phyloP scores from a whole-genome alignment of 306 rosid genomes.

The Fagus sylvatica region DNA sequence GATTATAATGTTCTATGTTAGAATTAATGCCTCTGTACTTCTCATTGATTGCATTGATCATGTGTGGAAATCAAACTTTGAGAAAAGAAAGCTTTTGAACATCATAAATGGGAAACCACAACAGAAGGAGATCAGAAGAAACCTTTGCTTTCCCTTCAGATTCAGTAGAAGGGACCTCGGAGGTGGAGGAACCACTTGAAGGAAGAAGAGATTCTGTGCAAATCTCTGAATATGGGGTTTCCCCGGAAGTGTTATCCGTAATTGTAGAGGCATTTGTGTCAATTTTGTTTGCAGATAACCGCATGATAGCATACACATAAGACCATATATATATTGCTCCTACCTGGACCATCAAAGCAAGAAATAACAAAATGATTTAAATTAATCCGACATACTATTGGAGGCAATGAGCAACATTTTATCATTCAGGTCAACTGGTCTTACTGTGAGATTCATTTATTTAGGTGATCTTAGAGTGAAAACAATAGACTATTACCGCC shows the following conservation, averaged over 20 bases:
- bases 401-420: neutral
- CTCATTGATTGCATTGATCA: neutral
- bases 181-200: constrained; percentile 10
- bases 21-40: too few species aligned
- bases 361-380: neutral
- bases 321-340: constrained; percentile 41
- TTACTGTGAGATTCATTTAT: neutral
- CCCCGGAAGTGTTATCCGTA: neutral
- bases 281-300: constrained; percentile 23
- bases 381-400: neutral
- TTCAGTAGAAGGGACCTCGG: constrained; percentile 24
- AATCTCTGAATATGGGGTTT: constrained; percentile 24
- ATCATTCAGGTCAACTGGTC: neutral
- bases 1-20: too few species aligned
- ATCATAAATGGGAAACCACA: neutral
- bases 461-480: neutral
- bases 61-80: neutral
- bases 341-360: constrained; percentile 23
- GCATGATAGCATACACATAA: constrained; percentile 37
- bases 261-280: constrained; percentile 14
- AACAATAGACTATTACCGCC: constrained; percentile 11
- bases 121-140: neutral
- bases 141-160: constrained; percentile 25
- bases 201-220: constrained; percentile 11
- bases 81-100: neutral